Base-by-base conservation (phyloP, 345 rosid genomes). In the Gossypium raimondii region DNA sequence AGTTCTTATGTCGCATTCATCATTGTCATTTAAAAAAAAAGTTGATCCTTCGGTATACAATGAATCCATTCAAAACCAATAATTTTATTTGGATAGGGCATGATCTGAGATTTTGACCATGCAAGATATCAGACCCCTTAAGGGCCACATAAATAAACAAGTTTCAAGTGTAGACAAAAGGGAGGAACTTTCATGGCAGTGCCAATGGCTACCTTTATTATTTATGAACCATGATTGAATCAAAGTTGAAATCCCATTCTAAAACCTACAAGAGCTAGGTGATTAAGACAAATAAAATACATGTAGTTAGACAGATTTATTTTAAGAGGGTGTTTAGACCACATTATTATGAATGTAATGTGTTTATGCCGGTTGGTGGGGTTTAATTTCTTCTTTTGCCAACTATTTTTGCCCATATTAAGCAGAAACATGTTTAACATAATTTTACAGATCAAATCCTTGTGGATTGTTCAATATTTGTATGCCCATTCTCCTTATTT, bases 351-450 rank as follows among this genome's bases (percentile, higher is more conserved):
- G 44, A 18, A 11, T 47, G 25, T 61, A 43, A 11, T 62, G 58
- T 57, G 75, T 67, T 76, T 72, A 60, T 81, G 86, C 77, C 77
- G 75, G 84, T 74, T 76, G 86, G 63, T 76, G 77, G 34, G 78
- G 41, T 75, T 73, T 75, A 2, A 58, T 73, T 14, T 25, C 64
- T 65, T 76, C 25, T 63, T 34, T 72, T 78, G 79, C 84, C 85
- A 81, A 74, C 85, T 67, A 67, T 58, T 7, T 66, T 27, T 74
- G 78, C 48, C 45, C 48, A 11, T n/a, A 41, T 64, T 75, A 22
- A 17, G 53, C 75, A 24, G 62, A 62, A 62, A 69, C 56, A 50
- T 70, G 34, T 43, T 7, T 71, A 67, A 34, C 41, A 16, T 22
- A 22, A 22, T 22, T 22, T 22, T 22, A 22, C 22, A 22, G 6